Base-by-base conservation (phyloP, 2,329 filamentous ascomycete genomes). In the Stachybotrys echinatus region DNA sequence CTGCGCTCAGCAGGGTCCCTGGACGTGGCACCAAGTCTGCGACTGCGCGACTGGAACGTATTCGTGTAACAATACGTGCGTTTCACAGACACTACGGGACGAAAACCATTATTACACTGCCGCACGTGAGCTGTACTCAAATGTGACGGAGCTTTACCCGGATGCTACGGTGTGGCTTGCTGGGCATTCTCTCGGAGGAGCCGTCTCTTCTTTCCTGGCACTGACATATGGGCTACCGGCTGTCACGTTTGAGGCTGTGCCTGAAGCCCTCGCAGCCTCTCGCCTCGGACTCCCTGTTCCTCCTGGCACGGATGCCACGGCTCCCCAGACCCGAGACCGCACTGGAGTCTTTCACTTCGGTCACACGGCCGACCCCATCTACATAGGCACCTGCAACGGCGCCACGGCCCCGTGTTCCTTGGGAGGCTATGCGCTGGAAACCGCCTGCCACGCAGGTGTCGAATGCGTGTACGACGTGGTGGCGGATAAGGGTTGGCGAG, bases 401-500 rank as follows among this genome's bases (percentile, higher is more conserved):
- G 89, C 89, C 3, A 91, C 89, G 2, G 92, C 92, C 3, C 84
- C 87, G 12, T 97, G 94, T 67, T 94, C 92, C 0, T 84, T 95
- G 61, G 92, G 85, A 2, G 94, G 94, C 0, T 99, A 97, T 65
- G 92, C 94, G 1, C 80, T 99, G 76, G 91, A 99, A 68, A 88
- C 90, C 12, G 79, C 85, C n/a, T 99, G 94, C 59, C 94, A 97
- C 61, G 88, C 89, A 1, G 94, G 94, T 7, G 80, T 81, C 48
- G 87, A 94, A 65, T 97, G 94, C 61, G 82, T 88, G 1, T 99
- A 96, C 64, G 92, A 99, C 61, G 94, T 94, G 0, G 92, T 97
- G 23, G 84, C 80, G 31, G 91, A 96, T 65, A 86, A 92, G 62
- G 91, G 91, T 10, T 97, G 94, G 89, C 84, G 94, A 31, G 88